These are phyloP conservation scores for Aspergillus terreus DNA, from an alignment of 2,329 filamentous ascomycete genomes.

Conservation along the genomic window DNA sequence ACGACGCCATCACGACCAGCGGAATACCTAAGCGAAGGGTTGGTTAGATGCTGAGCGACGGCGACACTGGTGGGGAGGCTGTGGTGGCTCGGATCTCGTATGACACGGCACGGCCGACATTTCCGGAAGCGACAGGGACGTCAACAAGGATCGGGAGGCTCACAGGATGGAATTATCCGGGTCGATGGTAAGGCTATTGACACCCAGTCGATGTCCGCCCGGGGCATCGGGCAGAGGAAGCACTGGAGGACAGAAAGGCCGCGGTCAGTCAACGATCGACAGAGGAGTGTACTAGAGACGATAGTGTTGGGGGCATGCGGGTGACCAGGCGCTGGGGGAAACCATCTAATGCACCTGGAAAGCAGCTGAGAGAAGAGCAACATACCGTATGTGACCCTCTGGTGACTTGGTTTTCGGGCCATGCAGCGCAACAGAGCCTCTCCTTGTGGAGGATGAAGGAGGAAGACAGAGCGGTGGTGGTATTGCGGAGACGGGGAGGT, in stretches of 20 bases:
- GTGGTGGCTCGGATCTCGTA: not conserved
- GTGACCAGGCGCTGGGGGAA: too few species aligned
- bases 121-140: not conserved
- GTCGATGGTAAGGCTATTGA: constrained; percentile 92
- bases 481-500: constrained; percentile 3
- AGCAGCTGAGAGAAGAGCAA: constrained; percentile 8
- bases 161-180: constrained; percentile 79
- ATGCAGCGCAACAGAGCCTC: constrained; percentile 38
- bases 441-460: constrained; percentile 15
- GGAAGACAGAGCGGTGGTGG: constrained; percentile 16
- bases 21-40: constrained; percentile 66
- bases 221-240: constrained; percentile 69
- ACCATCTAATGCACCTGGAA: too few species aligned
- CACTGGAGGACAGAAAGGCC: constrained; percentile 44
- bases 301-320: too few species aligned
- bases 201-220: constrained; percentile 86
- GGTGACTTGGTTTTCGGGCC: constrained; percentile 65
- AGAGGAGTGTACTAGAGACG: constrained; percentile 3
- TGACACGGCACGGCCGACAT: not conserved
- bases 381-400: constrained; percentile 67
- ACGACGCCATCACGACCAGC: constrained; percentile 92
- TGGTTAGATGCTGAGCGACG: constrained; percentile 17
- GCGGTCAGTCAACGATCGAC: constrained; percentile 6
- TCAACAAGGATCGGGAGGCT: constrained; percentile 32
- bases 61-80: not conserved